Conservation (phyloP, 2,329 filamentous ascomycete species). For the Paraconiothyrium brasiliense region DNA sequence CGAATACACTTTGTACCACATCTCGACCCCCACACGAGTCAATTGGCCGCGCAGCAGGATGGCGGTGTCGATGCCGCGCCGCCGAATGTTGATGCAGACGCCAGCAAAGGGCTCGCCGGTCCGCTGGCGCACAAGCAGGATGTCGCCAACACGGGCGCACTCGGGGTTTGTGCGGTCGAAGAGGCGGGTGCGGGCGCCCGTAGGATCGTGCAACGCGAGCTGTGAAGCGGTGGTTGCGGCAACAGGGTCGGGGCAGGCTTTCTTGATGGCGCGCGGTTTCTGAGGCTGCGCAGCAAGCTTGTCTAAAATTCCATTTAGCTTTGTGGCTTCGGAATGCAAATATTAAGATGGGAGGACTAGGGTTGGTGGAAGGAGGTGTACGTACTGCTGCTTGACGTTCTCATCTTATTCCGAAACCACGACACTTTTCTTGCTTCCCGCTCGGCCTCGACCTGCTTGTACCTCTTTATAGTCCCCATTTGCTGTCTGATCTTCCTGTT, state of each 20-base stretch:
- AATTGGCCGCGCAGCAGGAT: slow-evolving; percentile 87
- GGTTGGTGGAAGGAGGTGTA: neutral
- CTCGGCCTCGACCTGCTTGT: slow-evolving; percentile 12
- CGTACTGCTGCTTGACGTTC: slow-evolving; percentile 9
- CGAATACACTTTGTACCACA: slow-evolving; percentile 96
- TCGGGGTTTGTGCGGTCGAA: slow-evolving; percentile 83
- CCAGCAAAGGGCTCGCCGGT: slow-evolving; percentile 90
- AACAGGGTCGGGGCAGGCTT: slow-evolving; percentile 73
- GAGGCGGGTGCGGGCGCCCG: slow-evolving; percentile 80
- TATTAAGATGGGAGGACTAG: neutral
- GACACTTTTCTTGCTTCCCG: slow-evolving; percentile 1
- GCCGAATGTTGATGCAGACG: slow-evolving; percentile 85
- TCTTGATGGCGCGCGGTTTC: slow-evolving; percentile 59
- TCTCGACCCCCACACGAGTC: slow-evolving; percentile 88
- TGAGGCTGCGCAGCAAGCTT: slow-evolving; percentile 49
- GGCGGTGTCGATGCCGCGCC: slow-evolving; percentile 85
- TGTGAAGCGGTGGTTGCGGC: slow-evolving; percentile 72
- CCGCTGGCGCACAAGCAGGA: slow-evolving; percentile 87
- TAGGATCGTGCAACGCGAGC: slow-evolving; percentile 81
- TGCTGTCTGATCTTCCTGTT: neutral
- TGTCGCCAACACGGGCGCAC: slow-evolving; percentile 83
- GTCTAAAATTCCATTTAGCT: slow-evolving; percentile 15
- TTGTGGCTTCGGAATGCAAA: neutral
- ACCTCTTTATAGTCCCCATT: neutral
- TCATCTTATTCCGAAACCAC: slow-evolving; percentile 13